Evolutionary conservation across 768 basidiomycete genomes (phyloP).

Genomic region (Hygrophorus pudorinus): DNA sequence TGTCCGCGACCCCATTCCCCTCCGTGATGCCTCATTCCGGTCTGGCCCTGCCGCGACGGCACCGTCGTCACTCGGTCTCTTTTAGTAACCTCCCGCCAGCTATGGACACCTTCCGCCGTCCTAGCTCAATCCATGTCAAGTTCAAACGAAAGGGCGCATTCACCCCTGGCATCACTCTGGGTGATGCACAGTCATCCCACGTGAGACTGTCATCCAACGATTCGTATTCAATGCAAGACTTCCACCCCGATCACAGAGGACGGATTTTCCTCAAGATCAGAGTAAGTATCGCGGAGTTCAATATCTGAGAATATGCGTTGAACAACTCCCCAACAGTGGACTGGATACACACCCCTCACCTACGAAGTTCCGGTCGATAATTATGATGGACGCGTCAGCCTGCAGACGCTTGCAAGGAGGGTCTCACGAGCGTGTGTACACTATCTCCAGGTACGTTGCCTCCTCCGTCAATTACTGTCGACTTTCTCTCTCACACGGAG

Average conservation of each 20-base stretch:
- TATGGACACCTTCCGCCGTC: constrained; percentile 36
- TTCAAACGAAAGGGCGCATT: constrained; percentile 69
- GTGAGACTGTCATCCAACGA: constrained; percentile 52
- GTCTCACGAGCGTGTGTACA: constrained; percentile 64
- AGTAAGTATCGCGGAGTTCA: constrained; percentile 27
- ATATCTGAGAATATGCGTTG: neutral
- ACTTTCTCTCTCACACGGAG: constrained; percentile 1
- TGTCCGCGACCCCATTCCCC: constrained; percentile 28
- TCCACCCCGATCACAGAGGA: constrained; percentile 52
- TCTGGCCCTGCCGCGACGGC: constrained; percentile 22
- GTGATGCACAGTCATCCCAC: constrained; percentile 60
- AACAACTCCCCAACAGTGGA: constrained; percentile 38
- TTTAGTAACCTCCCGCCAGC: constrained; percentile 27
- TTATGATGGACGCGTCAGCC: constrained; percentile 53
- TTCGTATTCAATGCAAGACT: constrained; percentile 50
- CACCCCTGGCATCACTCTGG: constrained; percentile 52
- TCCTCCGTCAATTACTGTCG: constrained; percentile 5
- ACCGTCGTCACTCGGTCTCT: constrained; percentile 45
- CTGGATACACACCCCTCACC: constrained; percentile 57
- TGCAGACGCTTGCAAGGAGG: constrained; percentile 59
- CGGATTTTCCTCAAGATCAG: constrained; percentile 53
- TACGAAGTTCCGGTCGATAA: constrained; percentile 68
- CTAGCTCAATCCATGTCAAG: constrained; percentile 46
- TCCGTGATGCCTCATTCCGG: constrained; percentile 22
- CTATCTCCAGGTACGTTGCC: constrained; percentile 51